Evolutionary conservation across 345 rosid species (phyloP).

Genomic region (Euphorbia peplus): DNA sequence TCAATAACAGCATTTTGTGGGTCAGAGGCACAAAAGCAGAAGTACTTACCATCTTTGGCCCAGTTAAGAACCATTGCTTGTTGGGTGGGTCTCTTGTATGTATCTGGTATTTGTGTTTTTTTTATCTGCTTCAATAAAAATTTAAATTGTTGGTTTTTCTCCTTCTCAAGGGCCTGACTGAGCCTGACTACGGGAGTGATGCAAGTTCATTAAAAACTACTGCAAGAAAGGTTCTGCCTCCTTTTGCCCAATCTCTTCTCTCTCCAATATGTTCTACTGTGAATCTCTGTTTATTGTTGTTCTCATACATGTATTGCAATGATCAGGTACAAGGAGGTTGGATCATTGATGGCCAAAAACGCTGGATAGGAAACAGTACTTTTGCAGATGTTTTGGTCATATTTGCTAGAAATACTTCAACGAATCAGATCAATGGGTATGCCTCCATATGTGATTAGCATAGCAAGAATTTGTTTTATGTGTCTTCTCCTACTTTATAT

Average conservation of each 20-base stretch:
- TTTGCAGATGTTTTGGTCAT: slow-evolving; percentile 86
- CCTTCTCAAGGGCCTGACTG: slow-evolving; percentile 75
- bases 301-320: slow-evolving; percentile 8
- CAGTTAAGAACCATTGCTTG: slow-evolving; percentile 60
- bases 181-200: slow-evolving; percentile 95
- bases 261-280: neutral
- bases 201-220: slow-evolving; percentile 78
- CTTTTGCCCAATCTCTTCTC: neutral
- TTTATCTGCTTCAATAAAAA: slow-evolving; percentile 5
- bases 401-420: slow-evolving; percentile 72
- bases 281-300: slow-evolving; percentile 15
- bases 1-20: slow-evolving; percentile 79
- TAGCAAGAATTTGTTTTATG: neutral
- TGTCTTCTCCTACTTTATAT: neutral
- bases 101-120: neutral
- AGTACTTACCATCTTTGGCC: slow-evolving; percentile 84
- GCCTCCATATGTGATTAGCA: neutral
- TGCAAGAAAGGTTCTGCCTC: slow-evolving; percentile 69
- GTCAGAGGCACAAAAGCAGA: slow-evolving; percentile 82
- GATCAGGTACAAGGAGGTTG: slow-evolving; percentile 86
- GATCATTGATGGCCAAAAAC: slow-evolving; percentile 86
- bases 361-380: slow-evolving; percentile 98
- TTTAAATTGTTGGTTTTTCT: slow-evolving; percentile 17
- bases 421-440: slow-evolving; percentile 93
- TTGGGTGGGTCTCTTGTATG: slow-evolving; percentile 56